phyloP scores from a whole-genome alignment of 108 stramenopile species.

The Cyclotella cryptica region DNA sequence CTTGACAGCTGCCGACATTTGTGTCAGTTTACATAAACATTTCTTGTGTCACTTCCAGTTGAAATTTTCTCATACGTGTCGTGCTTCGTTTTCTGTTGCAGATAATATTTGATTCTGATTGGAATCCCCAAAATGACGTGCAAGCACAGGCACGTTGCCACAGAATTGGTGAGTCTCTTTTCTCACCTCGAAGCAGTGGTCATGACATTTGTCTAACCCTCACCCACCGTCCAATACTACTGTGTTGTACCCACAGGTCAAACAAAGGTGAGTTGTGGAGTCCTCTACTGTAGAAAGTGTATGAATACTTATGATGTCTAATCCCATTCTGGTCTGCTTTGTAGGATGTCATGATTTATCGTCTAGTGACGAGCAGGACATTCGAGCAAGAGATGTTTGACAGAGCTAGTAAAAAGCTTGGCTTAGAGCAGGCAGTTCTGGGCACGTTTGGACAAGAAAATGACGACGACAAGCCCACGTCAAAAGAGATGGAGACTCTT shows the following conservation, averaged over 20 bases:
- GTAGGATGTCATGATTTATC: constrained; percentile 91
- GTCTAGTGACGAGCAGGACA: constrained; percentile 95
- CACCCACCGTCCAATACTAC: neutral
- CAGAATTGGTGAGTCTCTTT: constrained; percentile 95
- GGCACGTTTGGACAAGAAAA: constrained; percentile 91
- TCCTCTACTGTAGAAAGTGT: neutral
- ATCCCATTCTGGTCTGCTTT: neutral
- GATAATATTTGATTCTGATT: constrained; percentile 93
- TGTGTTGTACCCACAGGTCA: constrained; percentile 7
- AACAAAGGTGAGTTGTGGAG: constrained; percentile 24
- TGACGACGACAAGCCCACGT: constrained; percentile 88
- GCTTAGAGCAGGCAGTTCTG: constrained; percentile 99
- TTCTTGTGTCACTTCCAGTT: neutral
- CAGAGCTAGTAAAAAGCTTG: constrained; percentile 96
- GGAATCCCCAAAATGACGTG: constrained; percentile 99
- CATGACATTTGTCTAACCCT: neutral
- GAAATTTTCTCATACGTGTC: constrained; percentile 4
- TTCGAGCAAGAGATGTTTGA: constrained; percentile 99
- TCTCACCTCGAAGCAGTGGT: neutral
- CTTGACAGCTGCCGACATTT: constrained; percentile 95
- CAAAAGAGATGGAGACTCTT: constrained; percentile 93
- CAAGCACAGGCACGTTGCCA: constrained; percentile 99
- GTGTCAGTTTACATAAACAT: constrained; percentile 57
- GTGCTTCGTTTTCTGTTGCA: constrained; percentile 79
- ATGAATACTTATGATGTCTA: neutral